Percentiles rank a stretch among this genome's conserved stretches.
These are phyloP conservation scores for Komagataella kurtzmanii DNA, from an alignment of 805 yeast species.

Conservation along the genomic window DNA sequence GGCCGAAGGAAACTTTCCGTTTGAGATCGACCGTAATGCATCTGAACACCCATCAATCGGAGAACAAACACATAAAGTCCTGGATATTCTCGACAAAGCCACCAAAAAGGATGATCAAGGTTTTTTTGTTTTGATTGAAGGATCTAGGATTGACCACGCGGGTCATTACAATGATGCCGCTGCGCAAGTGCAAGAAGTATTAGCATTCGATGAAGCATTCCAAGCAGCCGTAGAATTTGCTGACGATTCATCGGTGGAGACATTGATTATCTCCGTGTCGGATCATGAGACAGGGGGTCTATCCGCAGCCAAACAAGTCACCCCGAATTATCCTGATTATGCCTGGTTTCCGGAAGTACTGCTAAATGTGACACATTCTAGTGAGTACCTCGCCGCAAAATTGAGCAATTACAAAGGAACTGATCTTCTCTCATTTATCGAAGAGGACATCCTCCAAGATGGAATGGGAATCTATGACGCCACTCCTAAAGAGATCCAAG, in stretches of 20 bases:
- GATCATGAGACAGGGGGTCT: slow-evolving; percentile 97
- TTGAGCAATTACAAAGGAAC: slow-evolving; percentile 22
- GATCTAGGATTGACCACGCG: slow-evolving; percentile 90
- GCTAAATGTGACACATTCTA: slow-evolving; percentile 57
- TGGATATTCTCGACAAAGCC: slow-evolving; percentile 53
- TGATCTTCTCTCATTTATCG: slow-evolving; percentile 30
- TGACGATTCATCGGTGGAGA: slow-evolving; percentile 56
- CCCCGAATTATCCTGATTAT: slow-evolving; percentile 66
- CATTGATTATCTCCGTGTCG: slow-evolving; percentile 68
- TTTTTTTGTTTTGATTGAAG: slow-evolving; percentile 78
- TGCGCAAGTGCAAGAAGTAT: slow-evolving; percentile 83
- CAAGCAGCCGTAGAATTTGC: slow-evolving; percentile 61
- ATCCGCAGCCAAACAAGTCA: slow-evolving; percentile 71
- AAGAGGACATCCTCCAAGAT: slow-evolving; percentile 37
- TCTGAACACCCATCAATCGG: slow-evolving; percentile 58
- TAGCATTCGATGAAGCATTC: slow-evolving; percentile 79
- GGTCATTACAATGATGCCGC: slow-evolving; percentile 93
- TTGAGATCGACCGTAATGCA: slow-evolving; percentile 63
- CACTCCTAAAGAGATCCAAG: slow-evolving; percentile 36
- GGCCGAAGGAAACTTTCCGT: slow-evolving; percentile 72
- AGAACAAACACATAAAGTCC: slow-evolving; percentile 66
- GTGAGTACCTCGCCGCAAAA: slow-evolving; percentile 49
- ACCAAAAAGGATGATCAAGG: slow-evolving; percentile 68
- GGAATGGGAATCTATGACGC: slow-evolving; percentile 57
- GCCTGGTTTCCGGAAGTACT: slow-evolving; percentile 78